Evolutionary conservation across 371 early-diverging fungal genomes (phyloP).

Genomic region (Caulochytrium protostelioides): DNA sequence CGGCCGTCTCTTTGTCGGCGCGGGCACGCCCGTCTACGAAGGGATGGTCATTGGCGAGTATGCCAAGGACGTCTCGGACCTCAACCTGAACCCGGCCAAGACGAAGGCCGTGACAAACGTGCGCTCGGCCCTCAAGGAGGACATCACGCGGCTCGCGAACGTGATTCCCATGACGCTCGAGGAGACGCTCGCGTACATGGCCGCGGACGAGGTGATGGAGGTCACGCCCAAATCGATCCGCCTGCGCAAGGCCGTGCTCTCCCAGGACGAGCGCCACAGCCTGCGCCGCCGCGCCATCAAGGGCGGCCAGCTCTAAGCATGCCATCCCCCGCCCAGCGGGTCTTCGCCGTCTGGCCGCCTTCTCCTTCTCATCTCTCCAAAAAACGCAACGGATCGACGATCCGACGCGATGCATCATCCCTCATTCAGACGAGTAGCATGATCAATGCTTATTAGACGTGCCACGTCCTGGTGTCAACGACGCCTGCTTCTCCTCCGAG

Average conservation of each 20-base stretch:
- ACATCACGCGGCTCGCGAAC: conserved; percentile 39
- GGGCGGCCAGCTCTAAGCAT: no score
- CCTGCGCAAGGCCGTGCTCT: conserved; percentile 43
- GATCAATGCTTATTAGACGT: no score
- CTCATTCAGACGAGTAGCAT: no score
- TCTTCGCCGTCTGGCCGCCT: no score
- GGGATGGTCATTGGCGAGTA: conserved; percentile 67
- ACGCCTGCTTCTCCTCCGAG: no score
- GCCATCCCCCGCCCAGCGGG: no score
- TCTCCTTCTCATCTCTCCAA: no score
- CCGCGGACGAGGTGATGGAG: conserved; percentile 53
- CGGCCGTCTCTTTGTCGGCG: conserved; percentile 46
- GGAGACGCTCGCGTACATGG: conserved; percentile 45
- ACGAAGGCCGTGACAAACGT: conserved; percentile 51
- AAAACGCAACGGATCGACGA: no score
- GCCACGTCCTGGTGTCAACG: no score
- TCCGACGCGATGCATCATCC: no score
- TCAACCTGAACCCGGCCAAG: conserved; percentile 59
- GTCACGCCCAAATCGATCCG: conserved; percentile 45
- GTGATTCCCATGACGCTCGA: conserved; percentile 42
- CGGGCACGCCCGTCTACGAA: conserved; percentile 45
- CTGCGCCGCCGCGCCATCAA: no score
- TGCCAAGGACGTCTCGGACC: conserved; percentile 33
- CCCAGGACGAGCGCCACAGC: conserved; percentile 39
- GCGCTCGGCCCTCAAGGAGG: conserved; percentile 49